Base-by-base conservation (phyloP, 257 asterid species). In the Handroanthus guayacan region DNA sequence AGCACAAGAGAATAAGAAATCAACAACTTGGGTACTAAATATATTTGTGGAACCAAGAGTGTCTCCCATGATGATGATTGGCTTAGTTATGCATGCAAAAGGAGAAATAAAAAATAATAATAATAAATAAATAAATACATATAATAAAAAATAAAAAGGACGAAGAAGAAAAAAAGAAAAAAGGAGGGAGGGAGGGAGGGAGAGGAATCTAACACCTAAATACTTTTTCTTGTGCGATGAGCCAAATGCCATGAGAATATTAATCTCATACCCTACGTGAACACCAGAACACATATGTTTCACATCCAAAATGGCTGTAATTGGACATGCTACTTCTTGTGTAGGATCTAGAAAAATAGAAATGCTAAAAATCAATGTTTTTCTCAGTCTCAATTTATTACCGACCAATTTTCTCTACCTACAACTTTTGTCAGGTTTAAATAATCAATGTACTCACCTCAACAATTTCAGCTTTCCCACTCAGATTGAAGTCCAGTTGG, bases 401-500 rank as follows among this genome's bases (percentile, higher is more conserved):
- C 47, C 12, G 41, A 64, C 31, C 43, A n/a, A 71, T 51, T 37
- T 25, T 60, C 54, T 67, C 61, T 25, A 14, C 55, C 65, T 47
- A 38, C 37, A 9, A 17, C 45, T 71, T 54, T 36, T 10, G 51
- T 13, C 14, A 58, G 36, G 51, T 34, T 9, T 39, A 61, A 2
- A 52, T 1, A 56, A 54, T 25, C 14, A 44, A 60, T 9, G 6
- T 2, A 11, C 38, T 58, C 12, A 34, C 11, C 47, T 76, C 60
- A 56, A 56, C 51, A 37, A 12, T 48, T 69, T 67, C 78, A 50
- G 61, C 56, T 13, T 58, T 67, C 64, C 52, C n/a, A 43, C 50
- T 12, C 14, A 44, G 56, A 63, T 54, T 63, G 50, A 74, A 31
- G 45, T 9, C 25, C 62, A 48, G 9, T 18, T 9, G 45, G 47